Evolutionary conservation across 1,139 yeast genomes (phyloP).

Genomic region (Candida sp.): DNA sequence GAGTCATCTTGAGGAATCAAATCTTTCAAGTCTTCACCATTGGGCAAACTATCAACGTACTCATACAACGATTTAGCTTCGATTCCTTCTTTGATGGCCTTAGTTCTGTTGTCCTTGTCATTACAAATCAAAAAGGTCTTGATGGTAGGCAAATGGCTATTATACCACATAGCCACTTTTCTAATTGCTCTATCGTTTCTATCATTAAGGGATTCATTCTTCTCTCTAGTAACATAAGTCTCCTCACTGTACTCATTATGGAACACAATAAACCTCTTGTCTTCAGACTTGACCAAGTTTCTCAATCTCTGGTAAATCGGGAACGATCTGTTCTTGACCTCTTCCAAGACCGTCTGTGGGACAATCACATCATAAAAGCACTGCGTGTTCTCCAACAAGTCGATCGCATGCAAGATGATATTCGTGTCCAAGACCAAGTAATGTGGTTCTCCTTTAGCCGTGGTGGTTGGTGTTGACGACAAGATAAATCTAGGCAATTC

Average conservation of each 20-base stretch:
- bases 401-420: conserved; percentile 87
- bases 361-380: conserved; percentile 89
- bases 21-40: conserved; percentile 80
- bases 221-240: conserved; percentile 67
- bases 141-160: conserved; percentile 61
- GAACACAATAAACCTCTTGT: conserved; percentile 86
- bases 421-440: conserved; percentile 90
- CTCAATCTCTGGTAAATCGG: conserved; percentile 90
- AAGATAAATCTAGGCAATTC: conserved; percentile 54
- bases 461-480: conserved; percentile 51
- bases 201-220: conserved; percentile 82
- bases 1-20: conserved; percentile 62
- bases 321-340: conserved; percentile 84
- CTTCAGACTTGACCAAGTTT: conserved; percentile 75
- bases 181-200: conserved; percentile 93
- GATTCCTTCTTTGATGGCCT: conserved; percentile 60
- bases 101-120: conserved; percentile 68
- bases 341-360: conserved; percentile 95
- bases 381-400: conserved; percentile 76
- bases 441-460: conserved; percentile 51
- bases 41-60: conserved; percentile 74
- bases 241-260: conserved; percentile 89
- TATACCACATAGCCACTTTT: conserved; percentile 73
- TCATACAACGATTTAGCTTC: conserved; percentile 60
- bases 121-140: conserved; percentile 73